Percentiles rank a stretch among this genome's conserved stretches.
Conservation (phyloP, 805 yeast genomes). For the Lachancea lanzarotensis region DNA sequence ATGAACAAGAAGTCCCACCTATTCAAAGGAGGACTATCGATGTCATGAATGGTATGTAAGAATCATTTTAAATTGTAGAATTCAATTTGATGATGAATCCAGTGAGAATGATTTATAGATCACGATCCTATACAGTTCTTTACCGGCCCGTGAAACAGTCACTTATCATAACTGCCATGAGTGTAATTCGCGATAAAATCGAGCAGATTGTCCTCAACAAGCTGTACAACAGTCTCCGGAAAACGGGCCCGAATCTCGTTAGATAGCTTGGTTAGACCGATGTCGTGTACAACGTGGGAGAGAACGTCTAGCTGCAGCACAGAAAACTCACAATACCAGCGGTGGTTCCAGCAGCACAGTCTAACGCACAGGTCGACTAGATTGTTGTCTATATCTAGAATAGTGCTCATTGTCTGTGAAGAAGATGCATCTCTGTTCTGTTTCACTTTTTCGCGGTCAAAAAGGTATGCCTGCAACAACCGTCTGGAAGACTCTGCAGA, state of each 20-base stretch:
- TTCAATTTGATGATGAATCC: no score
- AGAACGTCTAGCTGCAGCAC: conserved; percentile 57
- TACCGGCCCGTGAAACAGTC: neutral
- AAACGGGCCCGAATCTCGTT: conserved; percentile 65
- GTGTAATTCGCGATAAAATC: conserved; percentile 24
- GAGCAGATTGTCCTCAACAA: conserved; percentile 26
- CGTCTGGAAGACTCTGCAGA: conserved; percentile 74
- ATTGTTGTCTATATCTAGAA: conserved; percentile 39
- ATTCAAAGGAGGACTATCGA: no score
- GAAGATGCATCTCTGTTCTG: conserved; percentile 23
- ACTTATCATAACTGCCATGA: conserved; percentile 27
- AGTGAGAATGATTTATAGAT: no score
- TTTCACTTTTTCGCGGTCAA: conserved; percentile 37
- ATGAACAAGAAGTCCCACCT: no score
- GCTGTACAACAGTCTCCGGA: conserved; percentile 35
- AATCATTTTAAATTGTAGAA: no score
- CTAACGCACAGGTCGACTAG: conserved; percentile 67
- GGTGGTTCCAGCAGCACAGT: conserved; percentile 92
- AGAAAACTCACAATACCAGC: conserved; percentile 94
- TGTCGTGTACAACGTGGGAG: conserved; percentile 57
- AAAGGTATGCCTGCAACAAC: conserved; percentile 56
- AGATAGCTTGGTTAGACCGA: conserved; percentile 72
- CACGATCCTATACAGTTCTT: no score
- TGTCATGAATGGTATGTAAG: no score
- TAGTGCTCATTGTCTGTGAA: conserved; percentile 30